Evolutionary conservation across 1,139 yeast species (phyloP).

Genomic region (Pichia terricola): DNA sequence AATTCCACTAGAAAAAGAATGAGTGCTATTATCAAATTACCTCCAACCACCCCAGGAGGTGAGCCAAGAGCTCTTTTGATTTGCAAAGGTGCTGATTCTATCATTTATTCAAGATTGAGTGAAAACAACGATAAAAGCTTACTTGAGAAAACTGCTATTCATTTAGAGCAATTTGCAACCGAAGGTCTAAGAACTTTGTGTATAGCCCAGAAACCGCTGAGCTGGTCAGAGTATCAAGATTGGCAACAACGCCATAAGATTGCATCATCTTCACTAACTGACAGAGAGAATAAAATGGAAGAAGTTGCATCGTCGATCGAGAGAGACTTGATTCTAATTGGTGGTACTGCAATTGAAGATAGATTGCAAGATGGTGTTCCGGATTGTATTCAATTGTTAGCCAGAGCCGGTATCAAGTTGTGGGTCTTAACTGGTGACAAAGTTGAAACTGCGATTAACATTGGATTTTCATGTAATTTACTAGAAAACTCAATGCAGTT

Average conservation of each 20-base stretch:
- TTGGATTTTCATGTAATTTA: constrained; percentile 92
- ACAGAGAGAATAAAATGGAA: constrained; percentile 74
- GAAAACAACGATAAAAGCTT: constrained; percentile 31
- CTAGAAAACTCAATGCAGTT: constrained; percentile 82
- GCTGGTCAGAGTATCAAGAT: constrained; percentile 46
- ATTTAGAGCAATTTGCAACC: constrained; percentile 87
- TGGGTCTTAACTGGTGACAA: constrained; percentile 98
- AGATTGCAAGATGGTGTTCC: constrained; percentile 95
- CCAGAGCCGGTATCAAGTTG: constrained; percentile 85
- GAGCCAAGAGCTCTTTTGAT: constrained; percentile 47
- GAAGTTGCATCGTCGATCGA: constrained; percentile 75
- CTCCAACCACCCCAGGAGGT: constrained; percentile 34
- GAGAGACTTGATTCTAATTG: constrained; percentile 58
- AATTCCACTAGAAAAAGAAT: constrained; percentile 91
- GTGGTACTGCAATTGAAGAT: constrained; percentile 98
- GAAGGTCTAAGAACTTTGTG: constrained; percentile 95
- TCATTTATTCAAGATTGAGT: constrained; percentile 67
- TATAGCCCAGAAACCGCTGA: constrained; percentile 72
- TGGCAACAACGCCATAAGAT: constrained; percentile 67
- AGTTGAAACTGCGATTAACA: constrained; percentile 95
- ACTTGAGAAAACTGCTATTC: constrained; percentile 64
- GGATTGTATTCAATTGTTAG: constrained; percentile 74
- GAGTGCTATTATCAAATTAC: constrained; percentile 78
- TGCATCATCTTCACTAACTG: constrained; percentile 67
- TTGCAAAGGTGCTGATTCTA: constrained; percentile 93